These are phyloP conservation scores for Fennellomyces sp. DNA, from an alignment of 371 early-diverging fungal genomes.

Conservation along the genomic window DNA sequence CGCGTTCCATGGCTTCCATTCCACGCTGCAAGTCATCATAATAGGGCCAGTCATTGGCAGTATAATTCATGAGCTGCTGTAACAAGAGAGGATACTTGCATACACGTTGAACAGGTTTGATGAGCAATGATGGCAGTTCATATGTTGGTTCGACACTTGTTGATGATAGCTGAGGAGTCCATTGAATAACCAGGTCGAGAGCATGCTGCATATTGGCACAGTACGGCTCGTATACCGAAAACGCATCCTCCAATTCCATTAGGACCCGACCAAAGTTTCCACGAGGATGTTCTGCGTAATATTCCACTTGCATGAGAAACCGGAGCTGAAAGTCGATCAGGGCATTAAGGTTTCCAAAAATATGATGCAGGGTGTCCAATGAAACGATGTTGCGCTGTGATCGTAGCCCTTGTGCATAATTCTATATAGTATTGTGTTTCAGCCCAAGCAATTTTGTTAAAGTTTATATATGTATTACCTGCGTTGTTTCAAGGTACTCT, in stretches of 20 bases:
- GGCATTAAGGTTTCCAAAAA: conserved; percentile 92
- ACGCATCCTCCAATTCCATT: conserved; percentile 80
- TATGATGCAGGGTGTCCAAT: conserved; percentile 71
- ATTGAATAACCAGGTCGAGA: conserved; percentile 52
- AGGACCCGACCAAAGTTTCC: conserved; percentile 88
- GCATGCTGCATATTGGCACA: conserved; percentile 90
- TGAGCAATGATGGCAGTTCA: conserved; percentile 87
- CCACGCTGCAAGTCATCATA: conserved; percentile 76
- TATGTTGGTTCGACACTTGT: conserved; percentile 77
- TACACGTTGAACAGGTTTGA: conserved; percentile 96
- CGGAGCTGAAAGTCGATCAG: conserved; percentile 94
- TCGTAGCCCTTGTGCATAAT: conserved; percentile 38
- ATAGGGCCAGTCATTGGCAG: conserved; percentile 65
- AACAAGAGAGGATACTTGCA: conserved; percentile 94
- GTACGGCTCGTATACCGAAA: conserved; percentile 92
- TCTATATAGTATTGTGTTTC: not conserved
- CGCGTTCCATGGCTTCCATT: conserved; percentile 77
- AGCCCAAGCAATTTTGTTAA: not conserved
- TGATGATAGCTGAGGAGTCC: conserved; percentile 48
- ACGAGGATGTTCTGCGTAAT: conserved; percentile 70
- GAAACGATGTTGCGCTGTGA: conserved; percentile 62
- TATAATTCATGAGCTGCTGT: conserved; percentile 80
- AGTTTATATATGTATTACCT: conserved; percentile 22
- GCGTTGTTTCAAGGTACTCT: conserved; percentile 75
- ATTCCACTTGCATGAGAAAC: conserved; percentile 90